Conservation (phyloP, 1,284 basidiomycete species). For the Peniophora sp. region DNA sequence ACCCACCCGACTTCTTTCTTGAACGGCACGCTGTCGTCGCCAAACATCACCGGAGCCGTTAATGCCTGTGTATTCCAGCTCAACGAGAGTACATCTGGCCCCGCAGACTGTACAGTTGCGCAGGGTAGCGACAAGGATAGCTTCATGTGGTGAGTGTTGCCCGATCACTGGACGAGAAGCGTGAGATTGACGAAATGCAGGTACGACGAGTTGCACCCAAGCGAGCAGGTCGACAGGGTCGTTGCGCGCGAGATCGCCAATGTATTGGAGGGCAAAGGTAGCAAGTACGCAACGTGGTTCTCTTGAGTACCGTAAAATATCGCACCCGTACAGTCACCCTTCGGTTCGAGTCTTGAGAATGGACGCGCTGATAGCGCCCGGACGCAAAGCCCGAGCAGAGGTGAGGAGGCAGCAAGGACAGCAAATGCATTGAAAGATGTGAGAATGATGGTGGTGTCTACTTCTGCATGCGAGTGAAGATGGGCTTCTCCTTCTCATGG, state of each 20-base stretch:
- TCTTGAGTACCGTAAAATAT: not conserved
- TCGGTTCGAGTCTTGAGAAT: too few relatives aligned
- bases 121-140: slow-evolving; percentile 21
- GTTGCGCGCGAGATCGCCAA: slow-evolving; percentile 21
- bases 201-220: slow-evolving; percentile 20
- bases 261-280: slow-evolving; percentile 10
- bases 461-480: slow-evolving; percentile 74
- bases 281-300: not conserved
- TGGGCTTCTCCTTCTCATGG: slow-evolving; percentile 84
- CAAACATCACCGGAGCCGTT: slow-evolving; percentile 44
- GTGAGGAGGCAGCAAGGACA: not conserved
- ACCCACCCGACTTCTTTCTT: slow-evolving; percentile 38
- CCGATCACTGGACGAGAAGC: too few relatives aligned
- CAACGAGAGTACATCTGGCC: slow-evolving; percentile 20
- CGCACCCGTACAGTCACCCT: too few relatives aligned
- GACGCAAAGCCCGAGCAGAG: too few relatives aligned
- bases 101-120: slow-evolving; percentile 17
- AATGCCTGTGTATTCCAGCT: slow-evolving; percentile 35
- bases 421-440: not conserved
- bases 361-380: too few relatives aligned
- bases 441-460: not conserved
- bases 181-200: slow-evolving; percentile 3
- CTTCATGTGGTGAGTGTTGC: slow-evolving; percentile 20
- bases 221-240: slow-evolving; percentile 24
- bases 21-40: slow-evolving; percentile 45